Base-by-base conservation (phyloP, 768 basidiomycete species). In the Boletus sp. region DNA sequence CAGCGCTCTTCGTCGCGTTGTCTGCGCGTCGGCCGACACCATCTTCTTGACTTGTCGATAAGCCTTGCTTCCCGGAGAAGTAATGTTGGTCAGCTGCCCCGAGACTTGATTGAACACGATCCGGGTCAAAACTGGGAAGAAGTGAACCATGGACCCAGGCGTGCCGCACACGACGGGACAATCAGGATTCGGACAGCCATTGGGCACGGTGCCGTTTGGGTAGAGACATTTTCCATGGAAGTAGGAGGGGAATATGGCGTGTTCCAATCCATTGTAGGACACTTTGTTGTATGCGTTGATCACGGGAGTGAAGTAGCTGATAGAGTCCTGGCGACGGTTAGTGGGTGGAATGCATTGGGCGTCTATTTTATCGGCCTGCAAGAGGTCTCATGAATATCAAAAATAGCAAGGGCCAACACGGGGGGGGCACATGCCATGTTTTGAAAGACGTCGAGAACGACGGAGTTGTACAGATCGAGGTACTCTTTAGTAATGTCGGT, bases 91-190 rank as follows among this genome's bases (percentile, higher is more conserved):
- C 30, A 84, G 60, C 35, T 75, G 53, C 19, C 60, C 52, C 33
- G 53, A 60, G 21, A 77, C 79, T 45, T 75, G 54, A 47, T 80
- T 72, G 69, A 73, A 83, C 13, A 76, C 81, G 65, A 85, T 80
- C 46, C 61, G 68, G 33, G 70, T 63, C 19, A 90, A 74, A 29
- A 60, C 74, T 8, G 72, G 47, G 69, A 77, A 90, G 71, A 82
- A 87, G 70, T 89, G 87, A 10, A 86, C 79, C 59, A 91, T 70
- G 3, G 88, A 90, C 10, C 88, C 88, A n/a, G 89, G 87, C 6
- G 88, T 90, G 63, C 89, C 88, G 58, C 88, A 90, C 32, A 89
- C 80, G 51, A 88, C 79, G 21, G 86, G 81, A 65, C 88, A 91
- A 63, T 90, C 82, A 34, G 88, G 87, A 59, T 90, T 87, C 9